Evolutionary conservation across 306 rosid species (phyloP).

Genomic region (Sesbania bispinosa): DNA sequence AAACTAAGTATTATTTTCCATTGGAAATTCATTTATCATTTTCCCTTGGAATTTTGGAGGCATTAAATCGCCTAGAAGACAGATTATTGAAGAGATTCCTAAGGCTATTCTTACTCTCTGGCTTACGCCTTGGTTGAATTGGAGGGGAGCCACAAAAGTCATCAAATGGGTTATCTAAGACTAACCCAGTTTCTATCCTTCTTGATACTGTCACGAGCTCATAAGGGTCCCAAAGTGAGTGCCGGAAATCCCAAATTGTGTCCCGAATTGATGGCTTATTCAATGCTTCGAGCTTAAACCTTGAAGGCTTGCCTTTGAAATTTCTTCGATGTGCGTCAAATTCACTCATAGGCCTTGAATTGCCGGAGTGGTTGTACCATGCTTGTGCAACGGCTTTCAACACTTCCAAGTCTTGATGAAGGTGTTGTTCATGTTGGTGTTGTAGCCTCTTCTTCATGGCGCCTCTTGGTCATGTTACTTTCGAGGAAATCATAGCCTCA

Average conservation of each 20-base stretch:
- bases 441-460: conserved; percentile 57
- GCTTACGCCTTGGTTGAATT: conserved; percentile 27
- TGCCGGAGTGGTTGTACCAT: conserved; percentile 60
- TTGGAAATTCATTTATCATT: conserved; percentile 20
- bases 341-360: conserved; percentile 47
- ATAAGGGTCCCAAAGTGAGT: conserved; percentile 88
- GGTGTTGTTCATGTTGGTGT: background rate
- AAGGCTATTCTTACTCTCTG: conserved; percentile 73
- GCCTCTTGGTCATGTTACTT: conserved; percentile 22
- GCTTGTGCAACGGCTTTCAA: conserved; percentile 94
- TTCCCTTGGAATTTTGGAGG: conserved; percentile 17
- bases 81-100: conserved; percentile 55
- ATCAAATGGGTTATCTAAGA: conserved; percentile 39
- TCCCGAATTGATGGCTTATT: conserved; percentile 6
- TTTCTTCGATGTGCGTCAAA: conserved; percentile 53
- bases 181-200: conserved; percentile 62
- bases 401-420: conserved; percentile 46
- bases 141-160: conserved; percentile 5
- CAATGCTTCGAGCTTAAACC: conserved; percentile 66
- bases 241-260: conserved; percentile 78
- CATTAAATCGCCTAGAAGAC: conserved; percentile 58
- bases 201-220: conserved; percentile 77
- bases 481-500: conserved; percentile 44
- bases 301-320: conserved; percentile 50
- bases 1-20: background rate